Evolutionary conservation across 257 asterid genomes (phyloP).

Genomic region (Solanum chmielewskii): DNA sequence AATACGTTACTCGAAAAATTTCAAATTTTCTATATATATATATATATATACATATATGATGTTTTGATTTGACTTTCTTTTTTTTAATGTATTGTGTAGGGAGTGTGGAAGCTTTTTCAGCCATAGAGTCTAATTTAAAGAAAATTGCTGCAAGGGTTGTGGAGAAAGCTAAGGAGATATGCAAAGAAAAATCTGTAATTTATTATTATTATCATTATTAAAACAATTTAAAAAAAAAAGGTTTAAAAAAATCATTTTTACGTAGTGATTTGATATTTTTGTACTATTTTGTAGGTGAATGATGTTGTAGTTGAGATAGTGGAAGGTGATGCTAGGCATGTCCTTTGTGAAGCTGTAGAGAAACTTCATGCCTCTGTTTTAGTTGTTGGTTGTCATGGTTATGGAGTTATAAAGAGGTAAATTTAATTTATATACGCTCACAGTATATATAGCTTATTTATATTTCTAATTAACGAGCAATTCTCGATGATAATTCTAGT

Average conservation of each 20-base stretch:
- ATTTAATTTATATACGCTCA: background rate
- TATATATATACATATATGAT: background rate
- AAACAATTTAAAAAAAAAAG: too few species aligned
- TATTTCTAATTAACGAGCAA: background rate
- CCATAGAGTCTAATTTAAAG: constrained; percentile 57
- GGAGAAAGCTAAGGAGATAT: constrained; percentile 47
- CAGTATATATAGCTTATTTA: background rate
- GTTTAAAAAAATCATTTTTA: too few species aligned
- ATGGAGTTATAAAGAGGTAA: constrained; percentile 91
- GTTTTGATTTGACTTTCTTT: background rate
- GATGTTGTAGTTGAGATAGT: constrained; percentile 30
- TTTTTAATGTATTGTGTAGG: constrained; percentile 15
- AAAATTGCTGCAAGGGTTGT: constrained; percentile 47
- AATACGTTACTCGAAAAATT: background rate
- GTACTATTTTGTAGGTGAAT: constrained; percentile 25
- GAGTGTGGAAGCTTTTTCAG: constrained; percentile 55
- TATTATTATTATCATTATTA: background rate
- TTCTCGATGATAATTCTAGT: background rate
- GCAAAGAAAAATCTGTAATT: constrained; percentile 55
- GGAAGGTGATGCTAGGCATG: constrained; percentile 91
- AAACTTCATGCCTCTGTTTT: constrained; percentile 59
- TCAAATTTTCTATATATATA: background rate
- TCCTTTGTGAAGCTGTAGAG: constrained; percentile 77
- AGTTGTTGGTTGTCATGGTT: constrained; percentile 87
- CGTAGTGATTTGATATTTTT: background rate